phyloP scores from a whole-genome alignment of 805 yeast genomes.

The Candida suzukii region DNA sequence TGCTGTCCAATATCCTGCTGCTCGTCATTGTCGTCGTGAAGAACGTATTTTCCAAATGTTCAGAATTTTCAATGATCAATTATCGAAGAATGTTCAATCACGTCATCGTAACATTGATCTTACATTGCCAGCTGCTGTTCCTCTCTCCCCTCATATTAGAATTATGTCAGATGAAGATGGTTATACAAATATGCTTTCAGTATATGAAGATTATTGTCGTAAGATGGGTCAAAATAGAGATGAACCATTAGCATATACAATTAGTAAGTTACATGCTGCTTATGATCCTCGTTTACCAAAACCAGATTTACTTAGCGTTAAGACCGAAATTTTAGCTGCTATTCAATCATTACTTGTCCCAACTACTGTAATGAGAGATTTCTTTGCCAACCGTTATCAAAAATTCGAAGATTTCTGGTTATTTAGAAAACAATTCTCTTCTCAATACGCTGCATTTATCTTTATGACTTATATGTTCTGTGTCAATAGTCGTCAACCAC shows the following conservation, averaged over 20 bases:
- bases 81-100: slow-evolving; percentile 78
- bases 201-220: slow-evolving; percentile 84
- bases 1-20: slow-evolving; percentile 97
- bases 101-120: slow-evolving; percentile 79
- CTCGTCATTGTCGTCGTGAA: slow-evolving; percentile 94
- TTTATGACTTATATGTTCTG: slow-evolving; percentile 94
- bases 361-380: slow-evolving; percentile 69
- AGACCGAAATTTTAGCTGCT: slow-evolving; percentile 86
- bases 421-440: slow-evolving; percentile 89
- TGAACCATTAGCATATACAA: slow-evolving; percentile 81
- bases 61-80: slow-evolving; percentile 77
- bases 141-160: slow-evolving; percentile 90
- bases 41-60: slow-evolving; percentile 90
- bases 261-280: slow-evolving; percentile 83
- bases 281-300: slow-evolving; percentile 90
- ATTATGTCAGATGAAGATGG: slow-evolving; percentile 76
- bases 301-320: slow-evolving; percentile 82
- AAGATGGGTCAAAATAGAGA: slow-evolving; percentile 70
- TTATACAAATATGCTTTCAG: slow-evolving; percentile 68
- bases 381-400: slow-evolving; percentile 62
- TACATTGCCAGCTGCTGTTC: slow-evolving; percentile 87
- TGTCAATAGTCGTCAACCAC: slow-evolving; percentile 88
- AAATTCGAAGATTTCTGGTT: slow-evolving; percentile 94
- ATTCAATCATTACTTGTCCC: slow-evolving; percentile 87
- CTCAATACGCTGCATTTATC: slow-evolving; percentile 89